phyloP scores from a whole-genome alignment of 179 eudicot species.

The Beta lomatogona region DNA sequence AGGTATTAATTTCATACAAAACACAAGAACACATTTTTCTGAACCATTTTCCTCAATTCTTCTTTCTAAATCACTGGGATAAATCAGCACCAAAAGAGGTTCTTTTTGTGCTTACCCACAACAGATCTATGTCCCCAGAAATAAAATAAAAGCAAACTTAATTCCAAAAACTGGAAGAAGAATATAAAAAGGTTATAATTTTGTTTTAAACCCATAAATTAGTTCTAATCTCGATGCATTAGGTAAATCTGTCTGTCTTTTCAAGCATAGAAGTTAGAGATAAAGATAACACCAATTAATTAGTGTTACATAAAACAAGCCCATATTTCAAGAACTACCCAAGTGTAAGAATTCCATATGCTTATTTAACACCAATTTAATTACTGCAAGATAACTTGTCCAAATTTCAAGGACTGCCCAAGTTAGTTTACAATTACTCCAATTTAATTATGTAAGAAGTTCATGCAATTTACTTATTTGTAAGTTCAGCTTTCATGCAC shows the following conservation, averaged over 20 bases:
- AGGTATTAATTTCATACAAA: neutral
- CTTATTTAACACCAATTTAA: neutral
- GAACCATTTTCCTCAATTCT: neutral
- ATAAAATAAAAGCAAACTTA: neutral
- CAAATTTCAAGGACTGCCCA: neutral
- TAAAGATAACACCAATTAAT: neutral
- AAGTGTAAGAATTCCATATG: slow-evolving; percentile 1
- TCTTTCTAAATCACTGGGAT: neutral
- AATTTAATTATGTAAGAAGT: neutral
- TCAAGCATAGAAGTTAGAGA: too few species aligned
- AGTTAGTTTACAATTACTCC: neutral
- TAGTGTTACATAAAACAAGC: neutral
- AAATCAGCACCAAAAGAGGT: neutral
- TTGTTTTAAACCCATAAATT: neutral
- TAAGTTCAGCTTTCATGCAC: slow-evolving; percentile 15
- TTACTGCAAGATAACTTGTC: neutral
- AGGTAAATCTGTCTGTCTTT: neutral
- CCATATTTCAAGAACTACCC: neutral
- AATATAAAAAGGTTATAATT: too few species aligned
- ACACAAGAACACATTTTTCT: neutral
- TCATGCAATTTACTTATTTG: neutral
- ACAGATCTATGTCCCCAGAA: neutral
- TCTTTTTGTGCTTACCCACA: neutral
- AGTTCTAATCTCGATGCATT: neutral
- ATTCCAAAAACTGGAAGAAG: neutral